These are phyloP conservation scores for Chrysosporium keratinophilum DNA, from an alignment of 2,329 filamentous ascomycete species.

Conservation along the genomic window DNA sequence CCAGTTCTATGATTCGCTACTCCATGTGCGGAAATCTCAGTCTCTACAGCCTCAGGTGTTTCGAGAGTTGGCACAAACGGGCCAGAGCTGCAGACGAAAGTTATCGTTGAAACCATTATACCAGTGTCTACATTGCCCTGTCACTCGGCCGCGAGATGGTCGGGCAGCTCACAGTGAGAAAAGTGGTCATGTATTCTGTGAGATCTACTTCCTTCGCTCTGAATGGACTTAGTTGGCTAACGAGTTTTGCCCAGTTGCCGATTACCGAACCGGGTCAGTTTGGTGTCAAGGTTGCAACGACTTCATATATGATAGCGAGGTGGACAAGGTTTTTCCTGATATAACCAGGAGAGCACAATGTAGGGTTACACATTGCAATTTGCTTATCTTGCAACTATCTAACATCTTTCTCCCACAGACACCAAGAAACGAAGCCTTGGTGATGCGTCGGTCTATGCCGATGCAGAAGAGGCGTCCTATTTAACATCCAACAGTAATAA, in stretches of 20 bases:
- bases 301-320: conserved; percentile 33
- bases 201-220: conserved; percentile 10
- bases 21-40: conserved; percentile 25
- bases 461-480: conserved; percentile 59
- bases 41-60: conserved; percentile 23
- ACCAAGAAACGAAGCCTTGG: conserved; percentile 28
- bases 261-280: conserved; percentile 31
- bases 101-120: conserved; percentile 32
- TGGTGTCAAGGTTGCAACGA: conserved; percentile 34
- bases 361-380: neutral
- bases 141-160: conserved; percentile 24
- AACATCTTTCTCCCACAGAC: conserved; percentile 8
- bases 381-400: neutral
- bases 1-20: conserved; percentile 28
- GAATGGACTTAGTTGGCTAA: conserved; percentile 12
- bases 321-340: conserved; percentile 28
- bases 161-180: conserved; percentile 29
- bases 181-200: conserved; percentile 35
- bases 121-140: conserved; percentile 31
- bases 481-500: conserved; percentile 67
- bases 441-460: conserved; percentile 16
- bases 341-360: conserved; percentile 5
- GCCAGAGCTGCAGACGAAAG: conserved; percentile 19
- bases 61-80: conserved; percentile 18
- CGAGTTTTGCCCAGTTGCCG: conserved; percentile 26